phyloP scores from a whole-genome alignment of 169 alveolate genomes.

The Plasmodium blacklocki region DNA sequence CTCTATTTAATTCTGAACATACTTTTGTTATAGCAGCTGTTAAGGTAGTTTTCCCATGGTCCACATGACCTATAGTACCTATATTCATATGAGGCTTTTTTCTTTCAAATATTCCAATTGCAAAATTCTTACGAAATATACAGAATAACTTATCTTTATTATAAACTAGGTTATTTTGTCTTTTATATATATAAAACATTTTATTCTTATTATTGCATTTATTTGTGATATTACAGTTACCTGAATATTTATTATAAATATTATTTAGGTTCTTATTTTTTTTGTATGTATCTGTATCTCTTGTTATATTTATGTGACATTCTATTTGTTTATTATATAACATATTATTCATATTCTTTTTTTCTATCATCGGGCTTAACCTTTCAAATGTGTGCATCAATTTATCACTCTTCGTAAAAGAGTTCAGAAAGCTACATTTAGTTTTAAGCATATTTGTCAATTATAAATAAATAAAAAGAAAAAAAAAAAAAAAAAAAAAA shows the following conservation, averaged over 20 bases:
- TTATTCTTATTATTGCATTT: not conserved
- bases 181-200: not conserved
- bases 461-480: not conserved
- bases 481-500: not conserved
- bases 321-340: too few relatives aligned
- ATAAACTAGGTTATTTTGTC: not conserved
- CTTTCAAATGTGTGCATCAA: not conserved
- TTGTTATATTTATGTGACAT: too few relatives aligned
- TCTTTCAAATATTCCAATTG: slow-evolving; percentile 89
- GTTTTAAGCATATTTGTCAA: not conserved
- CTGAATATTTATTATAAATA: not conserved
- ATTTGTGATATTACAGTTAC: not conserved
- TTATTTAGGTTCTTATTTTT: not conserved
- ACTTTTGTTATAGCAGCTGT: slow-evolving; percentile 96
- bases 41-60: slow-evolving; percentile 96
- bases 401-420: not conserved
- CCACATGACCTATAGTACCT: slow-evolving; percentile 98
- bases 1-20: slow-evolving; percentile 80
- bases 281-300: not conserved
- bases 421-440: not conserved
- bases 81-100: slow-evolving; percentile 95
- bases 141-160: not conserved
- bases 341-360: not conserved
- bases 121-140: slow-evolving; percentile 74
- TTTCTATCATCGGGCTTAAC: not conserved